Conservation (phyloP, 352 stramenopile genomes). For the Phytophthora colocasiae region DNA sequence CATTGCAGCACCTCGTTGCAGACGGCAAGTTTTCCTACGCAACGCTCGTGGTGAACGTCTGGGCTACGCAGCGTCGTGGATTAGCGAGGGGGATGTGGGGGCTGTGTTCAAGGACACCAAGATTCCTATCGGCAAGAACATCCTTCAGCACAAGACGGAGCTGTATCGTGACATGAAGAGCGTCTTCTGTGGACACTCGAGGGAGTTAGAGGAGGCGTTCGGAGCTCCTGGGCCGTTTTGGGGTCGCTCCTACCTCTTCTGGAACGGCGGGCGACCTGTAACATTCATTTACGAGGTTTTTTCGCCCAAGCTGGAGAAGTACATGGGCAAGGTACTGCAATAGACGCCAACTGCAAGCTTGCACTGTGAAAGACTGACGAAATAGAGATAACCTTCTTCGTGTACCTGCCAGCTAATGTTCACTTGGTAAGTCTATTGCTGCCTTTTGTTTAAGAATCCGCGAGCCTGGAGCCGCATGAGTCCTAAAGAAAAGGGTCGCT, state of each 20-base stretch:
- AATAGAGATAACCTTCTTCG: conserved; percentile 16
- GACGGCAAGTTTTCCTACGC: conserved; percentile 82
- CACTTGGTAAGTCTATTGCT: conserved; percentile 41
- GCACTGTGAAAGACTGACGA: conserved; percentile 11
- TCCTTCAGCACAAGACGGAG: conserved; percentile 83
- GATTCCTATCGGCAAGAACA: conserved; percentile 86
- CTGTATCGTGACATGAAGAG: conserved; percentile 88
- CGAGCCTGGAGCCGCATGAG: conserved; percentile 4
- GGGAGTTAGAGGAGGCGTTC: conserved; percentile 69
- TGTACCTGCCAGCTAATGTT: conserved; percentile 21
- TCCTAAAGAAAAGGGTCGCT: conserved; percentile 2
- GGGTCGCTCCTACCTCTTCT: conserved; percentile 89
- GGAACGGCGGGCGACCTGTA: conserved; percentile 75
- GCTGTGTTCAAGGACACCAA: conserved; percentile 82
- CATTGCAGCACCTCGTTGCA: conserved; percentile 65
- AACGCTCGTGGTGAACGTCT: conserved; percentile 76
- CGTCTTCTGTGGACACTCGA: conserved; percentile 72
- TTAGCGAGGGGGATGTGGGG: conserved; percentile 68
- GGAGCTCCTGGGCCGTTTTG: conserved; percentile 76
- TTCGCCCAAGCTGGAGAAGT: conserved; percentile 75
- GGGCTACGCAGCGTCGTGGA: conserved; percentile 85
- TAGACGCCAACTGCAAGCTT: conserved; percentile 10
- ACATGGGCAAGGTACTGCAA: conserved; percentile 77
- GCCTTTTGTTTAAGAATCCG: conserved; percentile 7
- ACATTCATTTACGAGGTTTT: conserved; percentile 93